Conservation (phyloP, 495 filamentous ascomycete genomes). For the Umbilicaria muhlenbergii region DNA sequence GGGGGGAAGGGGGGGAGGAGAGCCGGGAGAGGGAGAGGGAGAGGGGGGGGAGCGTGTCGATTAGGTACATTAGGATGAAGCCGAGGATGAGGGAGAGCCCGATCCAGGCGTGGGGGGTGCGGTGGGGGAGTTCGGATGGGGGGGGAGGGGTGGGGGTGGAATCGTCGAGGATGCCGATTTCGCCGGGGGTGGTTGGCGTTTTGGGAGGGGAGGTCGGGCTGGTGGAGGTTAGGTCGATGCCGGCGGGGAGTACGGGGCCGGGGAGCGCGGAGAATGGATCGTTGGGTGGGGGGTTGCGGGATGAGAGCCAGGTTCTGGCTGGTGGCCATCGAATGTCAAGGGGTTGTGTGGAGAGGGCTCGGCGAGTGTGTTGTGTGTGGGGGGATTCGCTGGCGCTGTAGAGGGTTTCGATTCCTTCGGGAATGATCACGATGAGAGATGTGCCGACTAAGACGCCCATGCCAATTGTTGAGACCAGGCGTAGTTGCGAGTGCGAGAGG, state of each 20-base stretch:
- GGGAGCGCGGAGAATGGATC: conserved; percentile 10
- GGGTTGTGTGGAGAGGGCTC: background rate
- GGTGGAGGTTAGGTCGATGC: background rate
- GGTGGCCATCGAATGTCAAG: background rate
- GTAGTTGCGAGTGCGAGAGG: conserved; percentile 74
- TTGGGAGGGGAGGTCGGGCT: conserved; percentile 4
- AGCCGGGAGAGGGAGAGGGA: conserved; percentile 57
- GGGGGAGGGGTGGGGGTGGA: background rate
- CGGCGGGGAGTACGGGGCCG: conserved; percentile 12
- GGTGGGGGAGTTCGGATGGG: conserved; percentile 14
- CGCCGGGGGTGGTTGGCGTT: conserved; percentile 14
- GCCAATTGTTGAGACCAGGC: conserved; percentile 81
- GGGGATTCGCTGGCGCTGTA: conserved; percentile 41
- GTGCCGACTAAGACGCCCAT: conserved; percentile 92
- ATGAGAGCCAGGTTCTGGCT: background rate
- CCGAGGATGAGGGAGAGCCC: conserved; percentile 76
- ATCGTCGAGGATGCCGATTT: conserved; percentile 12
- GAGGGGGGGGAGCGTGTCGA: conserved; percentile 74
- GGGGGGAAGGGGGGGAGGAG: conserved; percentile 25
- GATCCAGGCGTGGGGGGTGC: conserved; percentile 54
- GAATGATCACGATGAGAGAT: conserved; percentile 91
- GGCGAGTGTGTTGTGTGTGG: conserved; percentile 19
- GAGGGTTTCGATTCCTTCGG: conserved; percentile 86
- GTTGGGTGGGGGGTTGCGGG: background rate
- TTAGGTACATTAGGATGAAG: conserved; percentile 93